These are phyloP conservation scores for Hirschfeldia incana DNA, from an alignment of 345 rosid genomes.

Conservation along the genomic window DNA sequence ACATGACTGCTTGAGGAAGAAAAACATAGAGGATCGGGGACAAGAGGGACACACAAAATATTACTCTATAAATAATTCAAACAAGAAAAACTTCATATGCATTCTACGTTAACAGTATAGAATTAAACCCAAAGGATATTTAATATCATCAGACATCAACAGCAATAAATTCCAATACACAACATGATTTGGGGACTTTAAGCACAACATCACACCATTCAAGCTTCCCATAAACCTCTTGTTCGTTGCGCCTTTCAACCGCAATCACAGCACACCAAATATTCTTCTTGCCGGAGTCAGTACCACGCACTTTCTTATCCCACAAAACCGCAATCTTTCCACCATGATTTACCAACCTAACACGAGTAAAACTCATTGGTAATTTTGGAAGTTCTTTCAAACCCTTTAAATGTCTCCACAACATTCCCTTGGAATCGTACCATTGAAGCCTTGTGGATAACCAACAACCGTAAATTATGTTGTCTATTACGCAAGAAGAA, in stretches of 20 bases:
- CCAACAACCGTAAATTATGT: neutral
- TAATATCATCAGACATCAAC: neutral
- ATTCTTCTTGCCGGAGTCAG: conserved; percentile 28
- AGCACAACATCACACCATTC: conserved; percentile 57
- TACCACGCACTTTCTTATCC: conserved; percentile 40
- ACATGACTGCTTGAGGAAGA: no score
- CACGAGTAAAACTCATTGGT: conserved; percentile 44
- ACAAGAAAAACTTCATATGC: no score
- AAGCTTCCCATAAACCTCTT: conserved; percentile 54
- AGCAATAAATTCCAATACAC: conserved; percentile 30
- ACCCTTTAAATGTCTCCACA: conserved; percentile 55
- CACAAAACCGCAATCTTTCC: conserved; percentile 71
- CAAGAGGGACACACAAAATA: no score
- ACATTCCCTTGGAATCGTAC: conserved; percentile 41
- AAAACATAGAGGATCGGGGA: no score
- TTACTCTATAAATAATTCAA: no score
- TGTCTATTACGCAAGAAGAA: conserved; percentile 54
- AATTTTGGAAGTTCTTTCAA: conserved; percentile 50
- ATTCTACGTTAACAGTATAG: no score
- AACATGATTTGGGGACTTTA: conserved; percentile 43
- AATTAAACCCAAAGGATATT: no score
- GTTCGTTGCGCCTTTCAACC: conserved; percentile 43
- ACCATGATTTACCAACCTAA: conserved; percentile 33
- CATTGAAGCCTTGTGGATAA: conserved; percentile 31
- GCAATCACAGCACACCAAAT: conserved; percentile 67